Percentiles rank a stretch among this genome's conserved stretches.
Evolutionary conservation across 768 basidiomycete species (phyloP).

Genomic region (Rhizopogon vesiculosus): DNA sequence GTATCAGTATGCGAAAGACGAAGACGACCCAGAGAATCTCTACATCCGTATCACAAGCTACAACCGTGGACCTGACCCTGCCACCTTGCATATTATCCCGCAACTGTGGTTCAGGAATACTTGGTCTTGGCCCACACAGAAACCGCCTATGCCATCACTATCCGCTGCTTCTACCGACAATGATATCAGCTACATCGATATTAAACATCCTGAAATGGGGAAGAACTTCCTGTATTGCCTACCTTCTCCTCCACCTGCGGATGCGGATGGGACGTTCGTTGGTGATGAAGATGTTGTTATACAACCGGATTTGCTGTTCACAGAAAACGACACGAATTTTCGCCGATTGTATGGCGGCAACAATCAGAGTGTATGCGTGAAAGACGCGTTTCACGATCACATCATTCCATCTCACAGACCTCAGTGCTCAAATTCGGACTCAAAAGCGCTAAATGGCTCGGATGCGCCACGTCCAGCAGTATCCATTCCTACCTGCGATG

Average conservation of each 20-base stretch:
- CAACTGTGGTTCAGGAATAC: slow-evolving; percentile 98
- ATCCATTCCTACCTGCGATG: background rate
- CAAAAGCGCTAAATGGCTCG: background rate
- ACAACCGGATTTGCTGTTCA: slow-evolving; percentile 86
- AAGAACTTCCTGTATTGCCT: slow-evolving; percentile 84
- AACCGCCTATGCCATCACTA: slow-evolving; percentile 62
- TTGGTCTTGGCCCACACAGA: slow-evolving; percentile 88
- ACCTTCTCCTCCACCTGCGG: slow-evolving; percentile 88
- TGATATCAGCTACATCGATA: slow-evolving; percentile 59
- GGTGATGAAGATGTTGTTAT: slow-evolving; percentile 55
- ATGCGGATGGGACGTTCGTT: slow-evolving; percentile 58
- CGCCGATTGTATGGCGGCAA: slow-evolving; percentile 83
- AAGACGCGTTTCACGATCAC: slow-evolving; percentile 98
- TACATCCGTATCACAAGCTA: slow-evolving; percentile 95
- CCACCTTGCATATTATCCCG: slow-evolving; percentile 90
- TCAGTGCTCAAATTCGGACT: slow-evolving; percentile 17
- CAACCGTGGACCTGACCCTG: slow-evolving; percentile 94
- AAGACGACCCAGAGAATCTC: slow-evolving; percentile 80
- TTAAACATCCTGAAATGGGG: slow-evolving; percentile 69
- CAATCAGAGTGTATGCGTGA: slow-evolving; percentile 80
- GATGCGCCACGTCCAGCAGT: background rate
- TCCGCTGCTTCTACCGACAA: slow-evolving; percentile 43
- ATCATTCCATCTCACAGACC: slow-evolving; percentile 82
- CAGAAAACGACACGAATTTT: slow-evolving; percentile 97
- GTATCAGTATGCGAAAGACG: slow-evolving; percentile 92